Evolutionary conservation across 495 filamentous ascomycete genomes (phyloP).

Genomic region (Pyronema domesticum): DNA sequence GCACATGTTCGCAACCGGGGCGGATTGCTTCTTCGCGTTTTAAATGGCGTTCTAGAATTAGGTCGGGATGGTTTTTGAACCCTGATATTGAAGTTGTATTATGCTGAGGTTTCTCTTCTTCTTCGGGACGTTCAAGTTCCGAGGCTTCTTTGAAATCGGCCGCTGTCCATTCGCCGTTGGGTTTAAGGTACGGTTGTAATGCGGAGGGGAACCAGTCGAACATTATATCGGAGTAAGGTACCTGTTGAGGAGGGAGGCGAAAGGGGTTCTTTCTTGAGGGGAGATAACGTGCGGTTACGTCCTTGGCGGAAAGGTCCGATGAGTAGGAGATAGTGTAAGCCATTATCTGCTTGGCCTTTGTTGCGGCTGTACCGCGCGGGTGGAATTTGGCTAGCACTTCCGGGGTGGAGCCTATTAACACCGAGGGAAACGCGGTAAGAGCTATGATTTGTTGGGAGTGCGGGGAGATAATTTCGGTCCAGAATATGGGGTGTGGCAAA

Average conservation of each 20-base stretch:
- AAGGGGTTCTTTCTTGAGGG: conserved; percentile 63
- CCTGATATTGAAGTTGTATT: neutral
- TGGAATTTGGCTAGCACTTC: conserved; percentile 64
- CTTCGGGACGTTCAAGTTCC: conserved; percentile 54
- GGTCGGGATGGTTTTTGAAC: conserved; percentile 13
- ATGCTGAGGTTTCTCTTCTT: conserved; percentile 55
- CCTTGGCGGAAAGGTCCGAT: conserved; percentile 73
- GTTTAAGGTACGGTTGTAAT: conserved; percentile 46
- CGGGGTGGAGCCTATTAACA: conserved; percentile 27
- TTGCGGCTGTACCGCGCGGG: conserved; percentile 60
- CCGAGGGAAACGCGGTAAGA: conserved; percentile 34
- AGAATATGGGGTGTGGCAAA: conserved; percentile 72
- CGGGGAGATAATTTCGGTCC: conserved; percentile 76
- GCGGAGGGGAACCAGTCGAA: conserved; percentile 75
- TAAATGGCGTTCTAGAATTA: conserved; percentile 69
- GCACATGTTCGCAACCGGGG: conserved; percentile 49
- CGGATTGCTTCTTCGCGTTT: conserved; percentile 80
- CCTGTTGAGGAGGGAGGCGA: conserved; percentile 55
- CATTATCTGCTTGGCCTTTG: conserved; percentile 74
- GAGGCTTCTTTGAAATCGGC: conserved; percentile 49
- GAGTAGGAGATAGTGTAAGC: conserved; percentile 82
- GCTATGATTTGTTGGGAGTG: conserved; percentile 58
- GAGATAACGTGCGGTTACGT: conserved; percentile 85
- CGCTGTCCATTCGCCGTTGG: conserved; percentile 22
- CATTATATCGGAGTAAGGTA: conserved; percentile 50